These are phyloP conservation scores for Thuja plicata DNA, from an alignment of 83 land plant genomes.

Conservation along the genomic window DNA sequence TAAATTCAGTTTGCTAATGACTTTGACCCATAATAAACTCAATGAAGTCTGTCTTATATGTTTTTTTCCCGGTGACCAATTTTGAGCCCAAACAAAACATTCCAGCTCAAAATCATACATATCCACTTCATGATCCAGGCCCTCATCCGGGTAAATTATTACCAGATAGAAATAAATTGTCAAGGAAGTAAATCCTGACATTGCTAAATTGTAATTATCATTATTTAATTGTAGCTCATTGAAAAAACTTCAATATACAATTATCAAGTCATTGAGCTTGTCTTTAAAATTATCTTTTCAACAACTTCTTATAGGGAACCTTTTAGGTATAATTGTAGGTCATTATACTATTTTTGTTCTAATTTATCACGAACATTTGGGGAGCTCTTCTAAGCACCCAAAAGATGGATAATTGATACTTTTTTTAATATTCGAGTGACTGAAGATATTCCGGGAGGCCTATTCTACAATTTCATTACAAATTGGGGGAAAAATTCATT, in stretches of 20 bases:
- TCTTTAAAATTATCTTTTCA: not conserved
- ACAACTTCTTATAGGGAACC: not conserved
- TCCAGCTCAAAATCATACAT: too few relatives aligned
- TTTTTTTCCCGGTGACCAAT: too few relatives aligned
- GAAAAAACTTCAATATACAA: not conserved
- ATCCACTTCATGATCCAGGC: not conserved
- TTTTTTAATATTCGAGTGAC: not conserved
- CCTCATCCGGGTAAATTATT: not conserved
- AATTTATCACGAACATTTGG: not conserved
- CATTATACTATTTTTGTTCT: not conserved
- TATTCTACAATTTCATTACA: not conserved
- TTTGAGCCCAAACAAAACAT: too few relatives aligned
- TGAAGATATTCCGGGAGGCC: not conserved
- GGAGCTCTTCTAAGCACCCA: not conserved
- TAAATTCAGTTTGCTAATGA: too few relatives aligned
- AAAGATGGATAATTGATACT: not conserved
- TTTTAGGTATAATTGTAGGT: not conserved
- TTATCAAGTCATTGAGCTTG: not conserved
- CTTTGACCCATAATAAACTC: too few relatives aligned
- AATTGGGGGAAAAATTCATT: not conserved
- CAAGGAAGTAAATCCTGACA: not conserved
- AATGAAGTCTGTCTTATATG: too few relatives aligned
- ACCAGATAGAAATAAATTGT: not conserved
- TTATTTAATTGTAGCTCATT: not conserved
- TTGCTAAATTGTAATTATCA: not conserved